These are phyloP conservation scores for Aspergillus arachidicola DNA, from an alignment of 2,329 filamentous ascomycete species.

Conservation along the genomic window DNA sequence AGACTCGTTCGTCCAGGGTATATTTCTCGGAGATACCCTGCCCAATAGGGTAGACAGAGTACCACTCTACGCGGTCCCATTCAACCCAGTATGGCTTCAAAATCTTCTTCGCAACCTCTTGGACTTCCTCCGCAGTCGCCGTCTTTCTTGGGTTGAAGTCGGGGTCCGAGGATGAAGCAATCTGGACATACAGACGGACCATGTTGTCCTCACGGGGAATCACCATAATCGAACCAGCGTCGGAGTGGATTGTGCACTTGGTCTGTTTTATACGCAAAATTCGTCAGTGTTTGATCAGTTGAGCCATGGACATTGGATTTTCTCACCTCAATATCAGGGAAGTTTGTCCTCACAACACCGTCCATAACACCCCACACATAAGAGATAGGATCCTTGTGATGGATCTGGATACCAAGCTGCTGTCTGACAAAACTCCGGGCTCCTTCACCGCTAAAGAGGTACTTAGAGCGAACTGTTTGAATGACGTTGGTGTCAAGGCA, in stretches of 20 bases:
- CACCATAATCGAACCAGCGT: constrained; percentile 66
- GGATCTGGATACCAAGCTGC: constrained; percentile 67
- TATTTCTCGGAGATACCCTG: constrained; percentile 68
- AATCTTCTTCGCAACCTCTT: constrained; percentile 60
- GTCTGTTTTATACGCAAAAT: constrained; percentile 45
- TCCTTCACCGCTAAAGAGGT: constrained; percentile 65
- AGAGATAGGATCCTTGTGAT: constrained; percentile 64
- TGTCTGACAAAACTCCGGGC: constrained; percentile 63
- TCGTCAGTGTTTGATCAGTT: not conserved
- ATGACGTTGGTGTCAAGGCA: constrained; percentile 72
- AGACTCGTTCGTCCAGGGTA: constrained; percentile 65
- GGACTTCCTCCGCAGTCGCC: constrained; percentile 61
- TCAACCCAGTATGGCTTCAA: constrained; percentile 62
- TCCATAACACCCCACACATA: constrained; percentile 71
- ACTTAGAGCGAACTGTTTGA: constrained; percentile 67
- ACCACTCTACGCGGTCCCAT: constrained; percentile 69
- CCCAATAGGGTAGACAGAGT: constrained; percentile 67
- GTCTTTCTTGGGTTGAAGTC: constrained; percentile 65
- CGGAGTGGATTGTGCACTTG: constrained; percentile 69
- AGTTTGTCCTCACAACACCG: constrained; percentile 63
- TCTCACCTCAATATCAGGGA: constrained; percentile 63
- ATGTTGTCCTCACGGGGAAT: constrained; percentile 56
- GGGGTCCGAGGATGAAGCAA: constrained; percentile 63
- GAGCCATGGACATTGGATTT: not conserved
- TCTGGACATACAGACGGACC: constrained; percentile 57